phyloP scores from a whole-genome alignment of 2,329 filamentous ascomycete genomes.

The Exophiala bonariae region DNA sequence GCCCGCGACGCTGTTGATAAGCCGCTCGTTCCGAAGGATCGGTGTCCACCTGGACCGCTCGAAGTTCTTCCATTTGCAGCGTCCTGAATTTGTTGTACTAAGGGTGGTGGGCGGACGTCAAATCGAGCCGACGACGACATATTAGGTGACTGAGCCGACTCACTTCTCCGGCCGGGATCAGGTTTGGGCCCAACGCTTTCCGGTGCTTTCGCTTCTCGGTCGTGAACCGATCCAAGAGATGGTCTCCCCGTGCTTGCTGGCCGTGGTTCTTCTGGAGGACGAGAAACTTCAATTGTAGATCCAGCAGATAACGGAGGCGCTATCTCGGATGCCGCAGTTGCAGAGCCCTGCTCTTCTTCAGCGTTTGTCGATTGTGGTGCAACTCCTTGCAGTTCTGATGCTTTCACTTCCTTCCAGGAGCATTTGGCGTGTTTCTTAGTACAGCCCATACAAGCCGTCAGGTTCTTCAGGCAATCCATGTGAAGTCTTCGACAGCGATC shows the following conservation, averaged over 20 bases:
- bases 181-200: background rate
- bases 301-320: conserved; percentile 11
- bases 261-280: conserved; percentile 7
- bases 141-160: conserved; percentile 1
- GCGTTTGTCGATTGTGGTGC: conserved; percentile 21
- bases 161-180: conserved; percentile 4
- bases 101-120: conserved; percentile 26
- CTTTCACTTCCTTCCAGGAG: conserved; percentile 77
- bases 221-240: conserved; percentile 14
- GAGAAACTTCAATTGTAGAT: conserved; percentile 15
- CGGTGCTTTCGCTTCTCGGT: conserved; percentile 3
- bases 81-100: conserved; percentile 24
- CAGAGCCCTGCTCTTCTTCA: conserved; percentile 18
- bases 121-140: conserved; percentile 16
- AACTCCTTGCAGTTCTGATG: conserved; percentile 59
- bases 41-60: background rate
- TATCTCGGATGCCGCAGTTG: conserved; percentile 8
- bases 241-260: conserved; percentile 12
- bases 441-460: conserved; percentile 83
- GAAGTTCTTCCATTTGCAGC: conserved; percentile 15
- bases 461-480: conserved; percentile 80
- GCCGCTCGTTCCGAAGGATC: background rate
- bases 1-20: conserved; percentile 1
- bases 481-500: conserved; percentile 78
- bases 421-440: conserved; percentile 90